Evolutionary conservation across 371 early-diverging fungal species (phyloP), one percentile per base, ranked within the genome.

Genomic region (Mortierella sp.): DNA sequence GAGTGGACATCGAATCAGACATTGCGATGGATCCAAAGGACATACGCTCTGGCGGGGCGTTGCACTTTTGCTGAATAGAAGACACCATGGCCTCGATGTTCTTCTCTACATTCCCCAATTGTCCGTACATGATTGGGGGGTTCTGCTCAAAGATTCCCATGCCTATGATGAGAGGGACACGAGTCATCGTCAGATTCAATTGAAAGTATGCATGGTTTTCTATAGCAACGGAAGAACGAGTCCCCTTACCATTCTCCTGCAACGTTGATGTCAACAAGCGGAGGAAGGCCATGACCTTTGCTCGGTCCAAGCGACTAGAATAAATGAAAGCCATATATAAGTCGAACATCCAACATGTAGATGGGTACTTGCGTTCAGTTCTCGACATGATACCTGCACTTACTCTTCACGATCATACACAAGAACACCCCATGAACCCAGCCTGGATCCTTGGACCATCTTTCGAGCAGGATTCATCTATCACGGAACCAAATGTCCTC

Each of bases 351-450:
- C 37, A 34, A n/a, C n/a, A n/a, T n/a, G n/a, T n/a, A n/a, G n/a
- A n/a, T n/a, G n/a, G n/a, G n/a, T n/a, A n/a, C n/a, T n/a, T n/a
- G n/a, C n/a, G n/a, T n/a, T n/a, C n/a, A n/a, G n/a, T n/a, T n/a
- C n/a, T n/a, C n/a, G n/a, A n/a, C n/a, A n/a, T n/a, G 34, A 47
- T 25, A 25, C 28, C 2, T n/a, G 4, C 44, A 54, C 66, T 46
- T 67, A 67, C 59, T 54, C n/a, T 28, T 46, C 56, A 1, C 29
- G 47, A n/a, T 79, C 83, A 21, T 79, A 78, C 7, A 84, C 78
- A 10, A 92, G 83, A 27, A 94, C 88, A 37, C 81, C 82, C 92
- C 92, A 92, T 27, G 85, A 83, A 13, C 70, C 53, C 31, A 93
- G 77, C 8, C 76, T 80, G 8, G 79, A 80, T 19, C 91, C 90